A percentile compares a stretch with the other conserved stretches of the same genome.
These are phyloP conservation scores for Primulina huaijiensis DNA, from an alignment of 257 asterid genomes.

Conservation along the genomic window DNA sequence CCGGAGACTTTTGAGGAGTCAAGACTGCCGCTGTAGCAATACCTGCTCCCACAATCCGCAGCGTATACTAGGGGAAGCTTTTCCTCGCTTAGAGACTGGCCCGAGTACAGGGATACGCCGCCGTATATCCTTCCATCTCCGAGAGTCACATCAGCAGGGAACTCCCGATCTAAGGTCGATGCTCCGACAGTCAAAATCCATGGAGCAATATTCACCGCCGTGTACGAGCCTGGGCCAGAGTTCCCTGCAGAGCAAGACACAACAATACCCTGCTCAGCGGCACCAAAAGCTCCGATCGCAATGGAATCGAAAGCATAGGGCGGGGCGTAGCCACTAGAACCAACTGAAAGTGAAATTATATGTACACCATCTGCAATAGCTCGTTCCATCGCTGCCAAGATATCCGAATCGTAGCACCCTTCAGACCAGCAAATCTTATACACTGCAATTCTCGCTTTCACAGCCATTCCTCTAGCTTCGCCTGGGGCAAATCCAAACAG, in stretches of 20 bases:
- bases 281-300: constrained; percentile 83
- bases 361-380: constrained; percentile 78
- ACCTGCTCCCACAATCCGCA: constrained; percentile 71
- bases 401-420: constrained; percentile 88
- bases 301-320: constrained; percentile 67
- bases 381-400: constrained; percentile 77
- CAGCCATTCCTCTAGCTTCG: constrained; percentile 93
- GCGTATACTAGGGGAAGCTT: constrained; percentile 61
- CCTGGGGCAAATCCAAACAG: constrained; percentile 69
- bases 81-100: constrained; percentile 37
- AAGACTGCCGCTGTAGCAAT: constrained; percentile 67
- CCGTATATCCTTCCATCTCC: constrained; percentile 61
- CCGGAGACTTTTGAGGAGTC: constrained; percentile 63
- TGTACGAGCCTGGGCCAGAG: constrained; percentile 65
- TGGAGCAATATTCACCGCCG: constrained; percentile 84
- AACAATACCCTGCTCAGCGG: constrained; percentile 64
- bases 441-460: constrained; percentile 76
- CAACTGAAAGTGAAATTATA: constrained; percentile 82
- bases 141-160: constrained; percentile 78
- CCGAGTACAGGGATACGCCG: constrained; percentile 84
- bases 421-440: constrained; percentile 76
- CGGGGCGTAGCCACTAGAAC: constrained; percentile 66
- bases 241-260: constrained; percentile 94
- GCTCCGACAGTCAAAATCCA: constrained; percentile 99
- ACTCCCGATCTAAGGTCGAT: constrained; percentile 84